Base-by-base conservation (phyloP, 352 stramenopile genomes). In the Phytophthora idaei region DNA sequence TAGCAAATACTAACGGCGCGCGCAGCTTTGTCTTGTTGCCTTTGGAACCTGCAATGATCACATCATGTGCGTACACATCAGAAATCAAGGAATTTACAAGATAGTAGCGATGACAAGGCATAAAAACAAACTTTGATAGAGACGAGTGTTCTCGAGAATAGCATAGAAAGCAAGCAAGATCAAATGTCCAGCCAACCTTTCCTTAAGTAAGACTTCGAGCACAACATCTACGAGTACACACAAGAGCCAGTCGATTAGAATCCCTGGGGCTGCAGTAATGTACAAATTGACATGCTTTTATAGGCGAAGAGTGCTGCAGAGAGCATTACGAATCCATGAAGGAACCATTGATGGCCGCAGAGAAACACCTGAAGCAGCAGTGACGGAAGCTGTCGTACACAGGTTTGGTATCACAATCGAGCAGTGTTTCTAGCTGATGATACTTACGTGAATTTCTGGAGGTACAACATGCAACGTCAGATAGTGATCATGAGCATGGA, bases 11-110 rank as follows among this genome's bases (percentile, higher is more conserved):
- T 14, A 95, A 76, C 31, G 89, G 81, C 0, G 69, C 67, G 2
- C 88, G 72, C 34, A 94, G 74, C 52, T 80, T 77, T 9, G 80
- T 92, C 36, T 89, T 86, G 71, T 96, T 96, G 49, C 89, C 89
- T 70, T 96, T 96, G 15, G 89, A 93, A 2, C 72, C 85, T 90
- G 21, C 21, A 21, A 21, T 21, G 34, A 11, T 21, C 5, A 63
- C 25, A 48, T 32, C n/a, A 55, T 39, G 21, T 15, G 34, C 4
- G 47, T 31, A 15, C 9, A 10, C 27, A 25, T 59, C n/a, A 59
- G 48, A 46, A 58, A 39, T 28, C 27, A 44, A 8, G 29, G 29
- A 17, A 8, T 31, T 15, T 17, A 21, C 12, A 36, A 15, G 4
- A 42, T n/a, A 42, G 21, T 21, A 21, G 21, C 0, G 21, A 21